Evolutionary conservation across 805 yeast species (phyloP), one percentile per base, ranked within the genome.

Genomic region (Saccharomycopsis schoenii): DNA sequence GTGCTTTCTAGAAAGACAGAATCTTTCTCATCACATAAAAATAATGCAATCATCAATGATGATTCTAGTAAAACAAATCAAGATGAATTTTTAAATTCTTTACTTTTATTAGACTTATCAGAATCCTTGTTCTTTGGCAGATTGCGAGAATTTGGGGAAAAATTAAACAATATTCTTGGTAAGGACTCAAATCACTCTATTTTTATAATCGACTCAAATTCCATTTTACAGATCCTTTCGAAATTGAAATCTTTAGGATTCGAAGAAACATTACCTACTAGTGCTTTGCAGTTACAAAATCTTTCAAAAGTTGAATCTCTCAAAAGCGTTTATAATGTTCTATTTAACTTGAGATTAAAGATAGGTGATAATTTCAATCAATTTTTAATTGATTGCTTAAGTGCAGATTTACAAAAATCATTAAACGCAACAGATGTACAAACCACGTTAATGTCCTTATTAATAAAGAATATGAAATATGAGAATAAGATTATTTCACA

Each of bases 321-420:
- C 4, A 24, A 25, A 4, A 40, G 67, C 40, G 69, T 86, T 15
- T 77, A 81, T 57, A 83, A 81, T 56, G 77, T 80, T 51, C 72
- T 91, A 40, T 74, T 78, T 14, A 77, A 74, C 29, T 72, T 90
- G 66, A 80, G 85, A 57, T 73, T 77, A n/a, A 83, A 81, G 54
- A 85, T 89, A 58, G 92, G 94, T 15, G 81, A 79, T 43, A 81
- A 84, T n/a, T 87, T 84, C 66, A 80, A 85, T 6, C 74, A 79
- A 25, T 73, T 81, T 55, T 84, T 92, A 67, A 75, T 80, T 8
- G 79, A 80, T 25, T 67, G 78, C 39, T 72, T 92, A 56, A 65
- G 87, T 11, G 75, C 76, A 0, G 96, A 92, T 71, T 70, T 92
- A 56, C 78, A 86, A 62, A 57, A 66, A 1, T 89, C 85, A 66